Base-by-base conservation (phyloP, 805 yeast genomes). In the Myxozyma kluyveri region DNA sequence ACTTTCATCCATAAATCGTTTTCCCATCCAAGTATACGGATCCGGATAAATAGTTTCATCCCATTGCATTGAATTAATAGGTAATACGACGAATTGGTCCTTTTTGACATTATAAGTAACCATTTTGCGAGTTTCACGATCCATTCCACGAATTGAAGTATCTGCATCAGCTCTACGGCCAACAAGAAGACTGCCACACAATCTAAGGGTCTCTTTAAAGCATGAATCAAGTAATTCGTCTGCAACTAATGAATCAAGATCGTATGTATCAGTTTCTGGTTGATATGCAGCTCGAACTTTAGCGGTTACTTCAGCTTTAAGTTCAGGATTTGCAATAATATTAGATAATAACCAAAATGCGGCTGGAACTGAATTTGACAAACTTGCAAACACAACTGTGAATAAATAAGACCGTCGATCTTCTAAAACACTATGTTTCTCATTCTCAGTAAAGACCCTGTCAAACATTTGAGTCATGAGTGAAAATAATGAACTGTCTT, bases 41-140 rank as follows among this genome's bases (percentile, higher is more conserved):
- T 54, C 51, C 19, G 60, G 60, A n/a, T 53, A 56, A 2, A 55
- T 47, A 4, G 49, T 51, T 6, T 47, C 31, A 39, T 55, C 57
- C 57, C 54, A 53, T 29, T 55, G 59, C 22, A 53, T 19, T 27
- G 41, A 31, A 26, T 49, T 49, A 22, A 38, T 35, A 19, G 45
- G 36, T 14, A 53, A 39, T 37, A 55, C 10, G 4, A 53, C 17
- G 6, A 18, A 21, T 7, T 49, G 36, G 26, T 49, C 49, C 22
- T 54, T 42, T 32, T 33, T 33, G 6, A 47, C 17, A 7, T 4
- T 2, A 6, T 35, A 12, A 7, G 39, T 7, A 10, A 24, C 22
- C 19, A 40, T 18, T 22, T 39, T 26, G 12, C 42, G 35, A 6
- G 33, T 5, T 7, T 49, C 46, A 23, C 35, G 35, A 24, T 36